Percentiles rank a stretch among this genome's conserved stretches.
These are phyloP conservation scores for Lentinula boryana DNA, from an alignment of 768 basidiomycete species.

Conservation along the genomic window DNA sequence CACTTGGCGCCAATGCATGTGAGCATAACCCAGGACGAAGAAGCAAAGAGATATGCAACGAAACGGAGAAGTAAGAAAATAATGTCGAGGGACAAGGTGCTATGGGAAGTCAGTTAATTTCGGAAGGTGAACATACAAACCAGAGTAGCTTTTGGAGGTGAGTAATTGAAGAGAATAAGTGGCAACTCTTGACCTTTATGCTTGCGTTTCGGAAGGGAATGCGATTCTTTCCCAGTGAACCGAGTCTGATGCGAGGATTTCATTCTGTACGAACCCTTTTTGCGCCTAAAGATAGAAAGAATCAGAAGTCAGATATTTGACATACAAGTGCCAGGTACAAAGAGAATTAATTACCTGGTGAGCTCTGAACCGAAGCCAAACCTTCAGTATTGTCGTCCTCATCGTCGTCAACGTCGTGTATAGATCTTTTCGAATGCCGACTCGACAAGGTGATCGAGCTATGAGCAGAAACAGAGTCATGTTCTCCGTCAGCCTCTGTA, in stretches of 20 bases:
- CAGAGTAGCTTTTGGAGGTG: conserved; percentile 62
- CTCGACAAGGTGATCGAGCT: conserved; percentile 55
- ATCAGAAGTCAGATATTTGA: no score
- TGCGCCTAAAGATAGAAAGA: neutral
- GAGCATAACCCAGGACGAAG: neutral
- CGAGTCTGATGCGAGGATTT: neutral
- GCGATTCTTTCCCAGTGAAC: neutral
- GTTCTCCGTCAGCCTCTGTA: conserved; percentile 18
- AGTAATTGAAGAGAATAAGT: neutral
- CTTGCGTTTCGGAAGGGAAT: neutral
- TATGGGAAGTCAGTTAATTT: neutral
- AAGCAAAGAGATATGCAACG: neutral
- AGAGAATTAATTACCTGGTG: conserved; percentile 7
- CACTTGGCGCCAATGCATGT: neutral
- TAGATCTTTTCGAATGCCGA: conserved; percentile 45
- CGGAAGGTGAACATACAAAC: neutral
- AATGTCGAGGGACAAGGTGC: neutral
- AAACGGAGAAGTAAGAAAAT: neutral
- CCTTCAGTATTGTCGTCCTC: conserved; percentile 31
- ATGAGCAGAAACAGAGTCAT: conserved; percentile 41
- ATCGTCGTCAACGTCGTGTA: conserved; percentile 39
- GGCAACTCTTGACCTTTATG: neutral
- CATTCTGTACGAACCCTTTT: conserved; percentile 8
- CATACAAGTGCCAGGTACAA: neutral
- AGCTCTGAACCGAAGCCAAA: conserved; percentile 3